Evolutionary conservation across 2,329 filamentous ascomycete genomes (phyloP), one percentile per base, ranked within the genome.

Genomic region (Colletotrichum musae): DNA sequence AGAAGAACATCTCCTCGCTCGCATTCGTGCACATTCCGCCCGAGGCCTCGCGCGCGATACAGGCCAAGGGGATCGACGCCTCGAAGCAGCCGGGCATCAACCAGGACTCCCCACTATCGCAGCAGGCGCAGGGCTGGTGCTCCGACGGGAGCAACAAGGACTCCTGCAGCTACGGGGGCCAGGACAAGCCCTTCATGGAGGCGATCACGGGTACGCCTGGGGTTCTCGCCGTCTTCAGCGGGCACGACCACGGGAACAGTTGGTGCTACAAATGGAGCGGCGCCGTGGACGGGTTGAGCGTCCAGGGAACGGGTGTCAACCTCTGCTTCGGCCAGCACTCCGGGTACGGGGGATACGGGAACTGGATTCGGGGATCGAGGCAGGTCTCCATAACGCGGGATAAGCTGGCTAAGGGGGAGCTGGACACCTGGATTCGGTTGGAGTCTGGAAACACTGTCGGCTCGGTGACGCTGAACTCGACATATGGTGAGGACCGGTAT

Each of bases 331-430:
- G 89, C 5, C 88, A 92, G 72, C 91, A 91, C 72, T 86, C 89
- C 0, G 91, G 92, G 0, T 93, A 93, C 64, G 92, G 91, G 0
- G 91, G 92, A 0, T 93, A 93, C 72, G 89, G 90, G 0, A 82
- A 83, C 53, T 92, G 88, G 87, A 85, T 86, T 10, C 86, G 91
- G 0, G 91, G 91, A 1, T 84, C 85, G 5, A 82, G 89, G 1
- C 87, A 91, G 72, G 79, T 92, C 13, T 72, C 83, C 2, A 72
- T 91, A 1, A 79, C 83, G 2, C 80, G 86, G 48, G 75, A 80
- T 1, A 77, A 77, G 24, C 74, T 88, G 16, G 73, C 74, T 6
- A 71, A 78, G 4, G 72, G 79, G 21, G 82, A 83, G 45, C 77
- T 88, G 0, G 83, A 89, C 41, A 91, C 88, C 0, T 92, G 89